Evolutionary conservation across 805 yeast genomes (phyloP).

Genomic region (Metschnikowia dekortorum): DNA sequence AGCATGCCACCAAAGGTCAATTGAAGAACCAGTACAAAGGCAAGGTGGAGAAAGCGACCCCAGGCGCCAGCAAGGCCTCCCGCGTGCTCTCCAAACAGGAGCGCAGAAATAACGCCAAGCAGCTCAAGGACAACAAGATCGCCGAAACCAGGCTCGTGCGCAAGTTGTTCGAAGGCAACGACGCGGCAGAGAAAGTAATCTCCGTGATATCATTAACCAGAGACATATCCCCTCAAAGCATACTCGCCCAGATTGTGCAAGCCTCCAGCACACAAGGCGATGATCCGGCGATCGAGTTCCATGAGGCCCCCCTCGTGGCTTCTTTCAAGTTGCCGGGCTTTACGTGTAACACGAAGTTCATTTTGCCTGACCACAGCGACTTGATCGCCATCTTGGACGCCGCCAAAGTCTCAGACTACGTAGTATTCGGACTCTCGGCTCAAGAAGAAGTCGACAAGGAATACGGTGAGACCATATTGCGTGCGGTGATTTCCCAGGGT

Average conservation of each 20-base stretch:
- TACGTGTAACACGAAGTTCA: conserved; percentile 68
- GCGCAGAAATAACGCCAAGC: conserved; percentile 75
- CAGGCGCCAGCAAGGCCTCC: conserved; percentile 30
- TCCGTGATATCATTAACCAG: conserved; percentile 75
- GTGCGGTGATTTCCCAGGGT: conserved; percentile 91
- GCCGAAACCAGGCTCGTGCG: conserved; percentile 53
- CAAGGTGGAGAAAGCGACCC: conserved; percentile 68
- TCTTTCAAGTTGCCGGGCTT: conserved; percentile 57
- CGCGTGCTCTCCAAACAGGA: conserved; percentile 48
- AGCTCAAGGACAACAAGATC: conserved; percentile 70
- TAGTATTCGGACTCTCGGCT: conserved; percentile 86
- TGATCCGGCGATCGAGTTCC: conserved; percentile 17
- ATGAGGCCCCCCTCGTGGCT: conserved; percentile 46
- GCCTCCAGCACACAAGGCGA: conserved; percentile 21
- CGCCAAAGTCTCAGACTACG: conserved; percentile 84
- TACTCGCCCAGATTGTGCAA: conserved; percentile 49
- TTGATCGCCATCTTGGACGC: conserved; percentile 75
- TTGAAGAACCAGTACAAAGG: conserved; percentile 79
- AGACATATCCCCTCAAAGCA: conserved; percentile 57
- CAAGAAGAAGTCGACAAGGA: conserved; percentile 71
- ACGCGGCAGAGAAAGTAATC: conserved; percentile 79
- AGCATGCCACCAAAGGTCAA: conserved; percentile 85
- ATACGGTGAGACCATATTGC: conserved; percentile 82
- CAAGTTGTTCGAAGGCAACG: conserved; percentile 71
- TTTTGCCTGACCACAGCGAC: conserved; percentile 65